Evolutionary conservation across 345 rosid species (phyloP).

Genomic region (Melaleuca quinquenervia): DNA sequence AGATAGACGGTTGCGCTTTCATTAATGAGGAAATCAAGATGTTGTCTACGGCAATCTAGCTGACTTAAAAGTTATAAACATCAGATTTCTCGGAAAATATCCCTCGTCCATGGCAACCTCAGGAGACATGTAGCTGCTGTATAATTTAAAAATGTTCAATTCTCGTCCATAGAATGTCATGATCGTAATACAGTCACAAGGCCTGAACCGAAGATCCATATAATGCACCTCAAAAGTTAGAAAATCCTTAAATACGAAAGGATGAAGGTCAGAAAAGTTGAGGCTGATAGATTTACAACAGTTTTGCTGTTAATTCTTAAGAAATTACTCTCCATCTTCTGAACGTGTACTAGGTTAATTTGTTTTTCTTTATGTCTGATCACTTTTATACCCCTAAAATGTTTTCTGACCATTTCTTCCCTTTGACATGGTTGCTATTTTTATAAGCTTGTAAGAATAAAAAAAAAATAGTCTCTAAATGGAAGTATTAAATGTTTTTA

Average conservation of each 20-base stretch:
- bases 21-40: not conserved
- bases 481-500: not conserved
- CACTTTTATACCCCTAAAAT: not conserved
- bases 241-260: not conserved
- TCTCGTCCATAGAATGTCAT: not conserved
- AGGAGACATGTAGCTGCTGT: constrained; percentile 4
- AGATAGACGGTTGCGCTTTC: not conserved
- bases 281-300: not conserved
- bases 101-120: not conserved
- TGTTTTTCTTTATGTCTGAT: not conserved
- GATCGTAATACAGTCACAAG: not conserved
- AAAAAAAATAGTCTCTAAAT: not conserved
- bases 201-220: not conserved
- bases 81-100: not conserved
- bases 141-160: not conserved
- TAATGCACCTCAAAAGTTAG: not conserved
- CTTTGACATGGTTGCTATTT: not conserved
- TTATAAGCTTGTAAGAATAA: not conserved
- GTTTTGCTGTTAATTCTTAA: not conserved
- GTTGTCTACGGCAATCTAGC: not conserved
- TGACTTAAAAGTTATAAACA: constrained; percentile 8
- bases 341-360: not conserved
- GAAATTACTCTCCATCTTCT: not conserved
- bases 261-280: not conserved
- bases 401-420: not conserved